These are phyloP conservation scores for Hyphodiscus sp. DNA, from an alignment of 2,329 filamentous ascomycete genomes.

Conservation along the genomic window DNA sequence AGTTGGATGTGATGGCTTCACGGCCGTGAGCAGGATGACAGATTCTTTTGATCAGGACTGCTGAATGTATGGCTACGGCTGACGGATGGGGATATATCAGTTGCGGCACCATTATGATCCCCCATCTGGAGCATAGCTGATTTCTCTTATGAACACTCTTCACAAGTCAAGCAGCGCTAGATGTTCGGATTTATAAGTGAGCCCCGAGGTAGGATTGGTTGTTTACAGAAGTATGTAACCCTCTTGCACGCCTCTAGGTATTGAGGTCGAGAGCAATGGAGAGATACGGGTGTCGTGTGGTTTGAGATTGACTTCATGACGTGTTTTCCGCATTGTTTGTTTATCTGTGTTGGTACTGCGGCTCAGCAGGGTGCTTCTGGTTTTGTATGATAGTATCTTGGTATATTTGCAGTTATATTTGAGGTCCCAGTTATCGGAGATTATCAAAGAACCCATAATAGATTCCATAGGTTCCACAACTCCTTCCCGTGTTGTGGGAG, in stretches of 20 bases:
- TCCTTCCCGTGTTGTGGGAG: too few species aligned
- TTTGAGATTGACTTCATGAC: too few species aligned
- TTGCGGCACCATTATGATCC: not conserved
- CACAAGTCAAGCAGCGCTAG: slow-evolving; percentile 19
- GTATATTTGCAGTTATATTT: too few species aligned
- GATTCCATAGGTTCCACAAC: too few species aligned
- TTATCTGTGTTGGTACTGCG: too few species aligned
- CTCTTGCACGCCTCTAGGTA: slow-evolving; percentile 21
- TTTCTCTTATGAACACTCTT: slow-evolving; percentile 14
- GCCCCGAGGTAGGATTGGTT: slow-evolving; percentile 18
- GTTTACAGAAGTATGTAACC: slow-evolving; percentile 22
- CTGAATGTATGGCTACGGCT: not conserved
- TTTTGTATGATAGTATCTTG: not conserved
- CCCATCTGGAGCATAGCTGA: not conserved
- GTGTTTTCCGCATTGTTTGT: too few species aligned
- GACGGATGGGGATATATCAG: not conserved
- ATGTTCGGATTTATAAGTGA: slow-evolving; percentile 20
- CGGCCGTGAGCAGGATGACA: too few species aligned
- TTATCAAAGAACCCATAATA: too few species aligned
- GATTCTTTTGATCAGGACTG: slow-evolving; percentile 1
- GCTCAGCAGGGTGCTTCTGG: not conserved
- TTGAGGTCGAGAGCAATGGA: slow-evolving; percentile 6
- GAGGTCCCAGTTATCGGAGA: too few species aligned
- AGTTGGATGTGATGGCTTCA: too few species aligned
- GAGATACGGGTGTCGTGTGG: not conserved